phyloP scores from a whole-genome alignment of 2,329 filamentous ascomycete species.

The Fusarium stilboides region DNA sequence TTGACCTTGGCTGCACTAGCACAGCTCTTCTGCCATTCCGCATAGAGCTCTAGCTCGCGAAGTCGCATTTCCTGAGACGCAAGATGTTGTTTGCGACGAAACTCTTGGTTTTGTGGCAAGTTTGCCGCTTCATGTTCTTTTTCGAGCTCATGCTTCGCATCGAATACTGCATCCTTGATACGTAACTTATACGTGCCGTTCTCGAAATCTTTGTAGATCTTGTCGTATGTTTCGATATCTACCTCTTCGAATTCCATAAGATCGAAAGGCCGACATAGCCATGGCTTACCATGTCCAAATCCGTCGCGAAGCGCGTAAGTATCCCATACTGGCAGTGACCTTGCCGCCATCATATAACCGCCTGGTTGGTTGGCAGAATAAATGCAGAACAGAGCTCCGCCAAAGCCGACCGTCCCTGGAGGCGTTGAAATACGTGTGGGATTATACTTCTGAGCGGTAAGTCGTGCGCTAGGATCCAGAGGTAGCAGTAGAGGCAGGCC shows the following conservation, averaged over 20 bases:
- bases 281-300: conserved; percentile 49
- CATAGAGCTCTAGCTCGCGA: background rate
- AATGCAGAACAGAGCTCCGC: conserved; percentile 52
- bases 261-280: conserved; percentile 2
- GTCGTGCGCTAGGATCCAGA: conserved; percentile 54
- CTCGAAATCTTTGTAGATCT: conserved; percentile 49
- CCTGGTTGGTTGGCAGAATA: conserved; percentile 58
- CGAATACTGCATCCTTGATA: conserved; percentile 45
- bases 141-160: conserved; percentile 50
- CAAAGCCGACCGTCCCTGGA: background rate
- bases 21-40: conserved; percentile 2
- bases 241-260: conserved; percentile 53
- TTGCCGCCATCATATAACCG: conserved; percentile 57
- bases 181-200: conserved; percentile 53
- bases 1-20: no score
- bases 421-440: background rate
- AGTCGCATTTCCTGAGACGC: background rate
- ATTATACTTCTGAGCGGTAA: conserved; percentile 12
- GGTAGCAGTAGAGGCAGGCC: conserved; percentile 55
- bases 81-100: background rate
- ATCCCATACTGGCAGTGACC: conserved; percentile 55
- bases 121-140: background rate
- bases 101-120: conserved; percentile 1
- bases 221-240: conserved; percentile 51
- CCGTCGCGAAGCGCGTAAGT: conserved; percentile 52